These are phyloP conservation scores for Gracilaria caudata DNA, from an alignment of 23 red algal species.

Conservation along the genomic window DNA sequence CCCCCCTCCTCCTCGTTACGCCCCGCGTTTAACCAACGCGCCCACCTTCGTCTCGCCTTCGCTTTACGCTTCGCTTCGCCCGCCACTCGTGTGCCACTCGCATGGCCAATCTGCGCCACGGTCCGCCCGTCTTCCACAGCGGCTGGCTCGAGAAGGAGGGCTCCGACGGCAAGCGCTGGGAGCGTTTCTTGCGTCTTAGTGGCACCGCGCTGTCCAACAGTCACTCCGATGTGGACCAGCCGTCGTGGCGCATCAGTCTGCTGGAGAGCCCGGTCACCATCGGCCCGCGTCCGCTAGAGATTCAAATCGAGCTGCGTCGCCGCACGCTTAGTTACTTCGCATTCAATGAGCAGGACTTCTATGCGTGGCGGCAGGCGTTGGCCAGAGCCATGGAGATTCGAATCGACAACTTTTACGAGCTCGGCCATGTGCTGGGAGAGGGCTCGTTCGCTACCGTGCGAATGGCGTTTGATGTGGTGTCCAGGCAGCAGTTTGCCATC, in stretches of 20 bases:
- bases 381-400: conserved; percentile 64
- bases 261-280: conserved; percentile 65
- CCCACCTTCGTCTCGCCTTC: neutral
- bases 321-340: conserved; percentile 86
- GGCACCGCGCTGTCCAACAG: conserved; percentile 79
- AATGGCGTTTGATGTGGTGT: conserved; percentile 58
- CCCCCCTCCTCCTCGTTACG: neutral
- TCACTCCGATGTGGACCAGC: conserved; percentile 46
- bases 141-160: conserved; percentile 93
- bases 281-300: conserved; percentile 77
- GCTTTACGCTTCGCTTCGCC: neutral
- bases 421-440: conserved; percentile 75
- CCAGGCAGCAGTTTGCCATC: conserved; percentile 78
- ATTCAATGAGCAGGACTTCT: conserved; percentile 53
- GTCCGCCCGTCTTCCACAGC: conserved; percentile 54
- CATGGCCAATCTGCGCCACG: conserved; percentile 75
- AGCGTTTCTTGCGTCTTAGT: conserved; percentile 80
- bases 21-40: neutral
- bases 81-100: neutral
- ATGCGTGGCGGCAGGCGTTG: conserved; percentile 72
- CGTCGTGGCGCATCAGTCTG: conserved; percentile 82
- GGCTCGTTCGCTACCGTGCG: conserved; percentile 83
- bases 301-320: conserved; percentile 64
- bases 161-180: conserved; percentile 30
- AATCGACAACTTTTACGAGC: conserved; percentile 71